phyloP scores from a whole-genome alignment of 192 early-diverging fungal species.

The Physocladia obscura region DNA sequence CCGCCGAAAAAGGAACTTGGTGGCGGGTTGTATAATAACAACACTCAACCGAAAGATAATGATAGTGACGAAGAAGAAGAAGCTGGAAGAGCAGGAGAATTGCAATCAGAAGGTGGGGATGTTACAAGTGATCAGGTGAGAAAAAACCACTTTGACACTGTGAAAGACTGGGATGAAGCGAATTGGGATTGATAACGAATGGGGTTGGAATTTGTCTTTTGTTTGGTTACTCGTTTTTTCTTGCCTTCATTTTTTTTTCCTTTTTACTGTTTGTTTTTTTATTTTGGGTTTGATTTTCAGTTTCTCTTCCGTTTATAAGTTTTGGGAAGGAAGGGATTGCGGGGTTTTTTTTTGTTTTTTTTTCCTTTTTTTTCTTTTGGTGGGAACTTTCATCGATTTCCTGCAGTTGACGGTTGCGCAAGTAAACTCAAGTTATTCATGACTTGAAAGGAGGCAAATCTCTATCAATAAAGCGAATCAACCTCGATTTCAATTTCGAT shows the following conservation, averaged over 20 bases:
- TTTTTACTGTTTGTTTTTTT: neutral
- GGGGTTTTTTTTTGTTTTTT: no score
- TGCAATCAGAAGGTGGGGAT: constrained; percentile 54
- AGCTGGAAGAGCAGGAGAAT: constrained; percentile 38
- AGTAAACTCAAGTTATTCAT: no score
- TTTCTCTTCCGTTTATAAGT: neutral
- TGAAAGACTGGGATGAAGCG: neutral
- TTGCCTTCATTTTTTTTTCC: neutral
- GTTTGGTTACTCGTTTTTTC: neutral
- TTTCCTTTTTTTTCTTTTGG: no score
- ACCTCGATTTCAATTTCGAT: no score
- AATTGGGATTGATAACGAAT: neutral
- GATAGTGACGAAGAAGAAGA: constrained; percentile 62
- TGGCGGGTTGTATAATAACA: constrained; percentile 9
- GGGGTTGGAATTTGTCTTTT: no score
- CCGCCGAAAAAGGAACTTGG: constrained; percentile 27
- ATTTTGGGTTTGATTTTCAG: neutral
- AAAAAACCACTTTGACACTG: neutral
- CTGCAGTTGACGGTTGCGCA: no score
- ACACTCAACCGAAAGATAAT: neutral
- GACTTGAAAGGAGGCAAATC: no score
- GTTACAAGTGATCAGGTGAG: constrained; percentile 67
- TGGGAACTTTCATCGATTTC: no score
- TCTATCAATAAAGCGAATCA: no score
- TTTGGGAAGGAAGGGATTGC: no score